Percentiles rank a stretch among this genome's conserved stretches.
phyloP scores from a whole-genome alignment of 2,329 filamentous ascomycete species.

The Cladosporium colombiae region DNA sequence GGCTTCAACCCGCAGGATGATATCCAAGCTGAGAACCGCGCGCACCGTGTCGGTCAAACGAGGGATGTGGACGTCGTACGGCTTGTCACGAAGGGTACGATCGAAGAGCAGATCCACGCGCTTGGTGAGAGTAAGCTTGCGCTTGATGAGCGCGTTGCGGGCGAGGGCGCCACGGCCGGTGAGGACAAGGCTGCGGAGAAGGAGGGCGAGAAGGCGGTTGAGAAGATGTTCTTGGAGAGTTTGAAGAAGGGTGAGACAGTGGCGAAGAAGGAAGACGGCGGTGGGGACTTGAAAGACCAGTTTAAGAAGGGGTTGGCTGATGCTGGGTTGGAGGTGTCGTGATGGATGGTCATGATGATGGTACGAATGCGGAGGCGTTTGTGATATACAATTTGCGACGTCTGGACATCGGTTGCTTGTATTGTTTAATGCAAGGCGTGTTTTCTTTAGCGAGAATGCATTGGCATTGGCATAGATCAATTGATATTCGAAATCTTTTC shows the following conservation, averaged over 20 bases:
- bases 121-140: conserved; percentile 91
- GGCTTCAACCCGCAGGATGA: conserved; percentile 99
- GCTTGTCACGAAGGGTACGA: conserved; percentile 75
- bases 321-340: conserved; percentile 42
- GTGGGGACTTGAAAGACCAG: conserved; percentile 42
- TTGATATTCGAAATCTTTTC: neutral
- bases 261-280: conserved; percentile 17
- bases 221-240: conserved; percentile 43
- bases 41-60: conserved; percentile 90
- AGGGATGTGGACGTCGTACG: conserved; percentile 87
- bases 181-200: conserved; percentile 49
- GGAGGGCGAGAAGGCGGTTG: conserved; percentile 35
- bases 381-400: neutral
- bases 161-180: conserved; percentile 49
- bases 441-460: neutral
- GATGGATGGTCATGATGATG: neutral
- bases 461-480: neutral
- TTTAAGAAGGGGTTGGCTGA: conserved; percentile 45
- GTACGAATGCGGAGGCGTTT: neutral
- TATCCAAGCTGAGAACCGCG: conserved; percentile 95
- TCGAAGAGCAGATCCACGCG: conserved; percentile 91
- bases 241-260: conserved; percentile 29
- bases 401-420: neutral
- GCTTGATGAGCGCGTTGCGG: conserved; percentile 74
- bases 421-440: neutral